Evolutionary conservation across 1,284 basidiomycete species (phyloP).

Genomic region (Microbotryum violaceum): DNA sequence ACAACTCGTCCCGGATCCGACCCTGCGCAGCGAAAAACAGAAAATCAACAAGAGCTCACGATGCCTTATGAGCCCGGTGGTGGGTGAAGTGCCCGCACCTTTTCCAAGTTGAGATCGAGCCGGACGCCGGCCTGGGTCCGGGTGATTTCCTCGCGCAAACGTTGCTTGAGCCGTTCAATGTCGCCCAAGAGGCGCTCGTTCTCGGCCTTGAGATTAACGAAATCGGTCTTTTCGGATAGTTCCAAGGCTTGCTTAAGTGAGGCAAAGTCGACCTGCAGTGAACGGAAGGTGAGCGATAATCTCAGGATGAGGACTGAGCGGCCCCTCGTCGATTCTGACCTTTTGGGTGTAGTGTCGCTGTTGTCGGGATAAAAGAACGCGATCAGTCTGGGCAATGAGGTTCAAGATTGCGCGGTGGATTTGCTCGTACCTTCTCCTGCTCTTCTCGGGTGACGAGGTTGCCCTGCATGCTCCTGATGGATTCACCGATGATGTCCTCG

Average conservation of each 20-base stretch:
- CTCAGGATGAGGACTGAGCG: not conserved
- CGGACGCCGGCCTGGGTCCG: slow-evolving; percentile 90
- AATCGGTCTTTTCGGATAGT: slow-evolving; percentile 94
- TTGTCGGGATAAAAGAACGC: not conserved
- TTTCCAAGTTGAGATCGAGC: slow-evolving; percentile 92
- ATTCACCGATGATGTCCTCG: slow-evolving; percentile 91
- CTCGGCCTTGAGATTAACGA: slow-evolving; percentile 80
- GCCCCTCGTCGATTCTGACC: slow-evolving; percentile 46
- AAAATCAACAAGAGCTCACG: not conserved
- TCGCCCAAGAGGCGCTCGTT: slow-evolving; percentile 86
- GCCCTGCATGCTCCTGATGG: slow-evolving; percentile 82
- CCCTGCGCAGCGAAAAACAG: slow-evolving; percentile 39
- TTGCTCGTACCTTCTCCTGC: slow-evolving; percentile 54
- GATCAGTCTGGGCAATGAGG: not conserved
- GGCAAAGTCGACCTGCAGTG: slow-evolving; percentile 82
- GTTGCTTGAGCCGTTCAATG: slow-evolving; percentile 92
- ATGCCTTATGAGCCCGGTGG: not conserved
- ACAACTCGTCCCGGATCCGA: slow-evolving; percentile 85
- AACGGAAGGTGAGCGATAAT: no score
- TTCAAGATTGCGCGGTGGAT: not conserved
- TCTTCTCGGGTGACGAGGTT: slow-evolving; percentile 90
- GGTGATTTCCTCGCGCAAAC: slow-evolving; percentile 82
- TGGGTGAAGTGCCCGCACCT: slow-evolving; percentile 45
- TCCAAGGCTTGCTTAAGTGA: slow-evolving; percentile 94
- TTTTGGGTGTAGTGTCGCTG: slow-evolving; percentile 47